phyloP scores from a whole-genome alignment of 2,329 filamentous ascomycete genomes.

The Sporothrix mexicana region DNA sequence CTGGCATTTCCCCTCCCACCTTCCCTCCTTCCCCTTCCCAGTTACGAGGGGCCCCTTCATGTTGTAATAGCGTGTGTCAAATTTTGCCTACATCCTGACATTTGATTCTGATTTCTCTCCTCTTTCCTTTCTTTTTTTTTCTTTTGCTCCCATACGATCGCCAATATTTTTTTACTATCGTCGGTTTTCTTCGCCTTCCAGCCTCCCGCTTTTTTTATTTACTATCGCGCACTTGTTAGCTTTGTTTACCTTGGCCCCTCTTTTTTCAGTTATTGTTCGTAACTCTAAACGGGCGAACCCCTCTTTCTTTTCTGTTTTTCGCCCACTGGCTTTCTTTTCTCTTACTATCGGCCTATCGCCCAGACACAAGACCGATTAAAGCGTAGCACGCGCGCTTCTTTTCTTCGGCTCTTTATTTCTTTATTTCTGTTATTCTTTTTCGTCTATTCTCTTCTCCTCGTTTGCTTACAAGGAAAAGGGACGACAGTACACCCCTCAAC shows the following conservation, averaged over 20 bases:
- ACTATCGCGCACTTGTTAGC: conserved; percentile 1
- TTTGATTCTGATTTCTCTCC: neutral
- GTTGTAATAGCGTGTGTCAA: conserved; percentile 26
- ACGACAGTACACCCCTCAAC: neutral
- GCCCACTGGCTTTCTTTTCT: neutral
- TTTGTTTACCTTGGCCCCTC: conserved; percentile 26
- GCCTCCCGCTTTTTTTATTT: conserved; percentile 8
- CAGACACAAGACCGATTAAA: conserved; percentile 5
- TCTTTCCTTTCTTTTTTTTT: neutral
- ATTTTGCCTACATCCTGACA: conserved; percentile 19
- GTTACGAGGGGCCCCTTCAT: conserved; percentile 18
- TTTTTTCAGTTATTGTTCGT: conserved; percentile 12
- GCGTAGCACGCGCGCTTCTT: conserved; percentile 19
- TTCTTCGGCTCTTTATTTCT: neutral
- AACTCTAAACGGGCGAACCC: neutral
- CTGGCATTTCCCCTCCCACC: too few relatives aligned
- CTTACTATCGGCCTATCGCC: neutral
- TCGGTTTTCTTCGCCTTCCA: conserved; percentile 10
- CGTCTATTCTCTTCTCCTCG: neutral
- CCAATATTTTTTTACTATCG: neutral
- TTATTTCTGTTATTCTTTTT: neutral
- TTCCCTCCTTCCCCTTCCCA: neutral
- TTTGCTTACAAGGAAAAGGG: conserved; percentile 11
- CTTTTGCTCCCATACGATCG: neutral
- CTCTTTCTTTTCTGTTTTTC: conserved; percentile 8